Percentiles rank a stretch among this genome's conserved stretches.
phyloP scores from a whole-genome alignment of 148 eudicot genomes.

The Silene latifolia region DNA sequence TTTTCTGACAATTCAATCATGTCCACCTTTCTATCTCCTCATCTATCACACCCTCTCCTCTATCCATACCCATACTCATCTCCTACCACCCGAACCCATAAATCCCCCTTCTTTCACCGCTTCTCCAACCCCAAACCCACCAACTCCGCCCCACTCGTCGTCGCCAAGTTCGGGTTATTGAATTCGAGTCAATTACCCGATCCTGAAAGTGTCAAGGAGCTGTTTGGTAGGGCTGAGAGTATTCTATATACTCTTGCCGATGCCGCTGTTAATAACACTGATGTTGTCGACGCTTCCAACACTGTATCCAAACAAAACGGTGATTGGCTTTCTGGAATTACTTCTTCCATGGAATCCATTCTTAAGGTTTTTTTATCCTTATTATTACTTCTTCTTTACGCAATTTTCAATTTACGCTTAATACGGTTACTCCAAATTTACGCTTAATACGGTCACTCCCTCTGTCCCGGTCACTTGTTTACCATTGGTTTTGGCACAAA shows the following conservation, averaged over 20 bases:
- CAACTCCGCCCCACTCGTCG: conserved; percentile 20
- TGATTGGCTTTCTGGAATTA: conserved; percentile 87
- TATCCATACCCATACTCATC: conserved; percentile 21
- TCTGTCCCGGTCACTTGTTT: too few relatives aligned
- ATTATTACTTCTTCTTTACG: neutral
- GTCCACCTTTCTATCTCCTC: conserved; percentile 29
- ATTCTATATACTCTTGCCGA: conserved; percentile 83
- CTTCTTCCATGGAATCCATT: conserved; percentile 84
- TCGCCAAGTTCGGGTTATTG: conserved; percentile 55
- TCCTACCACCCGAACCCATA: conserved; percentile 16
- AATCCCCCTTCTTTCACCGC: conserved; percentile 29
- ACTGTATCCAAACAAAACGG: conserved; percentile 59
- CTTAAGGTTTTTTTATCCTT: conserved; percentile 50
- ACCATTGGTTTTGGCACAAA: too few relatives aligned
- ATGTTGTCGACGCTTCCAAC: conserved; percentile 27
- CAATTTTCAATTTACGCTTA: neutral
- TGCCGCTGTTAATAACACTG: conserved; percentile 64
- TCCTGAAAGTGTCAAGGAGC: conserved; percentile 49
- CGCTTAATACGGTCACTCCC: too few relatives aligned
- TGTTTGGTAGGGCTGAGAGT: conserved; percentile 59
- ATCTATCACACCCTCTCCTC: conserved; percentile 22
- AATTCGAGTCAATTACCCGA: conserved; percentile 54
- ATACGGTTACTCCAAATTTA: too few relatives aligned
- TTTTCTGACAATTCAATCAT: neutral
- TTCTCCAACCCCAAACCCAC: conserved; percentile 28